A percentile compares a stretch with the other conserved stretches of the same genome.
phyloP scores from a whole-genome alignment of 140 eudicot genomes.

The Senecio squalidus region DNA sequence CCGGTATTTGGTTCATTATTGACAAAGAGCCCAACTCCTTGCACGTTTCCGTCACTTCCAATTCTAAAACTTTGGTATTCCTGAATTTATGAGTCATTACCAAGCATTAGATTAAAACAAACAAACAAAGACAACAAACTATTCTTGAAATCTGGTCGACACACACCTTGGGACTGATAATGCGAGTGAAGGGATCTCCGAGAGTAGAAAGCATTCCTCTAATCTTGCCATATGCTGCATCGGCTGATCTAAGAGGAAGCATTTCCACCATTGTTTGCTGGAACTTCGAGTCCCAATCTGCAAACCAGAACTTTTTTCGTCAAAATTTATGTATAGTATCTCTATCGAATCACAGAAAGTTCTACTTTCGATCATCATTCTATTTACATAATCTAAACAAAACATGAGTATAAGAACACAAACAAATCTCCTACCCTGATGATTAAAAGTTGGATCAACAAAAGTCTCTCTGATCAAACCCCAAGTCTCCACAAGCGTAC shows the following conservation, averaged over 20 bases:
- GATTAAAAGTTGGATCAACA: constrained; percentile 91
- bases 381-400: neutral
- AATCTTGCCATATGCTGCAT: constrained; percentile 94
- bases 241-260: constrained; percentile 91
- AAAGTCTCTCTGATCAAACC: constrained; percentile 95
- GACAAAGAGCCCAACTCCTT: constrained; percentile 90
- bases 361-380: neutral
- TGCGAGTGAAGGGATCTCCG: constrained; percentile 94
- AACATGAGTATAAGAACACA: neutral
- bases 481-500: constrained; percentile 97
- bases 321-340: neutral
- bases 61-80: constrained; percentile 92
- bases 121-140: neutral
- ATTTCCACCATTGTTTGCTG: constrained; percentile 99
- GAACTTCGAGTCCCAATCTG: constrained; percentile 91
- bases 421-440: constrained; percentile 58
- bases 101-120: neutral
- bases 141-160: neutral
- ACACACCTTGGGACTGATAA: constrained; percentile 95
- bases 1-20: constrained; percentile 79
- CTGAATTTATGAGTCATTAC: constrained; percentile 29
- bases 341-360: neutral
- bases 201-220: constrained; percentile 95
- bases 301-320: neutral
- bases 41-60: constrained; percentile 96